phyloP scores from a whole-genome alignment of 306 rosid species.

The Myrica gale region DNA sequence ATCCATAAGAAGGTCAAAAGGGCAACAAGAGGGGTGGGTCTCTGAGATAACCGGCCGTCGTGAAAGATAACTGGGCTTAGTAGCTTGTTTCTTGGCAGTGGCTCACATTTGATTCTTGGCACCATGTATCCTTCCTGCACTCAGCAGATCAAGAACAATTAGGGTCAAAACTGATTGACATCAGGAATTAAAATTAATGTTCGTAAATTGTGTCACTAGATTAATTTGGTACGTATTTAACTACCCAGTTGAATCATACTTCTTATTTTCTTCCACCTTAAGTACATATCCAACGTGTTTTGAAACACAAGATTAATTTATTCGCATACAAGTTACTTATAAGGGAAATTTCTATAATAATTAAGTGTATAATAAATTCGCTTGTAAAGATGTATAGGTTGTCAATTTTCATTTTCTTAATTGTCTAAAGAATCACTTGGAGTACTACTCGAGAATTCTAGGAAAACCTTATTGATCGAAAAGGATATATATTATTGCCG shows the following conservation, averaged over 20 bases:
- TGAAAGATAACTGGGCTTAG: constrained; percentile 79
- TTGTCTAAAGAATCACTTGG: too few species aligned
- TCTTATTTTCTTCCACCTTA: background rate
- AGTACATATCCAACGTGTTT: too few species aligned
- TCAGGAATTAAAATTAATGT: too few species aligned
- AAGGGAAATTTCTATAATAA: too few species aligned
- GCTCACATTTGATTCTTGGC: constrained; percentile 56
- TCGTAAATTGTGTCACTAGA: too few species aligned
- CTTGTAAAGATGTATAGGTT: too few species aligned
- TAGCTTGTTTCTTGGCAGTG: constrained; percentile 73
- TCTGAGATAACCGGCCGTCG: constrained; percentile 81
- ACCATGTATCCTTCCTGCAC: constrained; percentile 85
- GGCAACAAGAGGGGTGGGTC: constrained; percentile 74
- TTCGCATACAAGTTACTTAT: too few species aligned
- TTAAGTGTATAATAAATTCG: too few species aligned
- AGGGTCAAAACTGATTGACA: background rate
- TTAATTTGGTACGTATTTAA: background rate
- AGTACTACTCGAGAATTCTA: background rate
- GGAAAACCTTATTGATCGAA: background rate
- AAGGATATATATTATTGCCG: too few species aligned
- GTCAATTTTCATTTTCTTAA: too few species aligned
- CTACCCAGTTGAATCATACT: background rate
- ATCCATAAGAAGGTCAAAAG: constrained; percentile 78
- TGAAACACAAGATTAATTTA: too few species aligned
- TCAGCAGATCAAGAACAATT: background rate